Conservation (phyloP, 192 early-diverging fungal genomes). For the Podila minutissima region DNA sequence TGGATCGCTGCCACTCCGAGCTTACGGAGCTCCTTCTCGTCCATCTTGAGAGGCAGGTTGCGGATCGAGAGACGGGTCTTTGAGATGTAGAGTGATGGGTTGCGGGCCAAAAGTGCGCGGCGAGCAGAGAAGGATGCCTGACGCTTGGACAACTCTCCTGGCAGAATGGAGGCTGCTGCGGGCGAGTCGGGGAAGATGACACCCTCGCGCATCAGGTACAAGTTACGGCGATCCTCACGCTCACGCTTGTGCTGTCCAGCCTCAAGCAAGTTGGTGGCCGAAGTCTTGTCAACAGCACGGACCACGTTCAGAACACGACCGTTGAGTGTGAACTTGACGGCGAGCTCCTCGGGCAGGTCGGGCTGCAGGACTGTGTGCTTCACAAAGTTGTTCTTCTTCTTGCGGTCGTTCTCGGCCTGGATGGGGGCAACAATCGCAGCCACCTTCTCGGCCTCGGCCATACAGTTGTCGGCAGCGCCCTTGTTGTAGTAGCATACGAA, state of each 20-base stretch:
- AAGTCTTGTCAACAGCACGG: conserved; percentile 77
- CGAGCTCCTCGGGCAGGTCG: conserved; percentile 62
- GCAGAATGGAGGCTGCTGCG: conserved; percentile 73
- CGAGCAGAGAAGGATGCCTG: conserved; percentile 83
- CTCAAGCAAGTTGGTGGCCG: conserved; percentile 72
- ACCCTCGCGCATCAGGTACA: conserved; percentile 90
- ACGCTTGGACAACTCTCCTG: conserved; percentile 85
- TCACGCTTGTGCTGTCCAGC: conserved; percentile 65
- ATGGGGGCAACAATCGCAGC: conserved; percentile 46
- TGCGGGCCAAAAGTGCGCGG: conserved; percentile 81
- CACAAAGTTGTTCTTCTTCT: conserved; percentile 65
- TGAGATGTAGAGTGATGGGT: conserved; percentile 91
- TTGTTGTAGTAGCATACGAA: conserved; percentile 89
- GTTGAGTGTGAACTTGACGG: conserved; percentile 73
- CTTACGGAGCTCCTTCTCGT: conserved; percentile 75
- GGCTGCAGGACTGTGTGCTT: conserved; percentile 71
- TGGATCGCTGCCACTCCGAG: conserved; percentile 70
- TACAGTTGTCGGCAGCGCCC: conserved; percentile 78
- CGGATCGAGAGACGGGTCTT: conserved; percentile 90
- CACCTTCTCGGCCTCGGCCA: conserved; percentile 76
- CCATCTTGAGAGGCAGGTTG: conserved; percentile 79
- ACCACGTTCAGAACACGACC: conserved; percentile 87
- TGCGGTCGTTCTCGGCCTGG: conserved; percentile 51
- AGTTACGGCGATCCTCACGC: conserved; percentile 83
- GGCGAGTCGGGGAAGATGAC: conserved; percentile 88